These are phyloP conservation scores for Ganoderma meredithae DNA, from an alignment of 1,284 basidiomycete genomes.

Conservation along the genomic window DNA sequence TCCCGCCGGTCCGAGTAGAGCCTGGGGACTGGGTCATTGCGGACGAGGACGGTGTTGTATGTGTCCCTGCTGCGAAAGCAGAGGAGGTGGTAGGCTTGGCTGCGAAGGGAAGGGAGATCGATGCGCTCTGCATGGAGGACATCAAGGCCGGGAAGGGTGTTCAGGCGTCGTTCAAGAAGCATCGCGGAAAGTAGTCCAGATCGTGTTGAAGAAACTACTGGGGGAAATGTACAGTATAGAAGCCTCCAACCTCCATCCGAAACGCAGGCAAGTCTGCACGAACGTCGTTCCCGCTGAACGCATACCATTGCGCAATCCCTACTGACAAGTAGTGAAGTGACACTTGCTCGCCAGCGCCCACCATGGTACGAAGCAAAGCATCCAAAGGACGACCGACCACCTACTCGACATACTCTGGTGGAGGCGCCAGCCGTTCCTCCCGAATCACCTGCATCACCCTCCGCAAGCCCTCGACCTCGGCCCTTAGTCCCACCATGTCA, in stretches of 20 bases:
- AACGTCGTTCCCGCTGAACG: neutral
- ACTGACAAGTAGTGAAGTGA: no score
- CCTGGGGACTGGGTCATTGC: conserved; percentile 89
- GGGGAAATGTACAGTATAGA: neutral
- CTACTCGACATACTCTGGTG: conserved; percentile 30
- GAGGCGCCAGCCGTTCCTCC: conserved; percentile 34
- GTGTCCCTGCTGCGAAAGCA: conserved; percentile 68
- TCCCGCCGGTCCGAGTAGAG: conserved; percentile 66
- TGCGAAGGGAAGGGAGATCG: conserved; percentile 67
- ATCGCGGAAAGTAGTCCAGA: conserved; percentile 59
- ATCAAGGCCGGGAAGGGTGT: conserved; percentile 80
- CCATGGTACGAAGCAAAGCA: neutral
- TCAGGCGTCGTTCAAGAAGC: conserved; percentile 78
- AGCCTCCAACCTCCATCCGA: neutral
- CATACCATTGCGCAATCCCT: neutral
- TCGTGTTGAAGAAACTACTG: neutral
- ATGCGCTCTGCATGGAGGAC: conserved; percentile 80
- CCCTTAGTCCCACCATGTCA: conserved; percentile 34
- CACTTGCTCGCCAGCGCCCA: no score
- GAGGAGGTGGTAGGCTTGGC: conserved; percentile 70
- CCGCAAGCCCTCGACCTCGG: conserved; percentile 39
- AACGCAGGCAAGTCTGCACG: neutral
- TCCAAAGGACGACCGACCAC: neutral
- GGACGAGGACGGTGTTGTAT: conserved; percentile 92
- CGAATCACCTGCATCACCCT: conserved; percentile 37